Base-by-base conservation (phyloP, 257 asterid species). In the Leonotis leonurus region DNA sequence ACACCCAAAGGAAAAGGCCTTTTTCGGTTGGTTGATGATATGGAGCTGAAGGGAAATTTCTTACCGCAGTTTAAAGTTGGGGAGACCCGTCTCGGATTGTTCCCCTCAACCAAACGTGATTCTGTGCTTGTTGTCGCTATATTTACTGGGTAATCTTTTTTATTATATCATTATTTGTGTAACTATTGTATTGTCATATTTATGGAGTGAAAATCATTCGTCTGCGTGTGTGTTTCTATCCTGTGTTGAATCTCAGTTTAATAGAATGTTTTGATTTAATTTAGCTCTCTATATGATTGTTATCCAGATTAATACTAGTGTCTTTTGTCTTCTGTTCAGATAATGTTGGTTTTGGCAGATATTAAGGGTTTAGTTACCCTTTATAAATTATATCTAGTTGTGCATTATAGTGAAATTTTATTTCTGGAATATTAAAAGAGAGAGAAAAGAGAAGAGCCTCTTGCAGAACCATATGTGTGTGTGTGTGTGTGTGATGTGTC, bases 31-130 rank as follows among this genome's bases (percentile, higher is more conserved):
- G n/a, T n/a, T n/a, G n/a, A n/a, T n/a, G 56, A 17, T 22, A 88
- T 88, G 96, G 96, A 85, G 86, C 76, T 88, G 64, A 78, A 69
- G 58, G 81, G 83, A 21, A 56, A 41, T 52, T 78, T 88, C 62
- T 53, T 84, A 63, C 88, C 80, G 52, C 78, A 77, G 46, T 68
- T 81, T 51, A 26, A 62, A 43, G 67, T 78, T 37, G 70, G 70
- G 60, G 76, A 72, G 59, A 69, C 78, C 20, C 80, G 61, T 48
- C 37, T 66, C 51, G n/a, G 71, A 49, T 44, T 60, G 62, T 46
- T 49, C 70, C 64, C 57, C 14, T 17, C 85, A 12, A 45, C 55
- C 46, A 72, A 69, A 16, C 71, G 65, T 70, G 65, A 71, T 29
- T 60, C 79, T 44, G 62, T 62, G 20, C 68, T 48, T 45, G 76